Percentiles rank a stretch among this genome's conserved stretches.
phyloP scores from a whole-genome alignment of 805 yeast species.

The Cyberlindnera meyerae region DNA sequence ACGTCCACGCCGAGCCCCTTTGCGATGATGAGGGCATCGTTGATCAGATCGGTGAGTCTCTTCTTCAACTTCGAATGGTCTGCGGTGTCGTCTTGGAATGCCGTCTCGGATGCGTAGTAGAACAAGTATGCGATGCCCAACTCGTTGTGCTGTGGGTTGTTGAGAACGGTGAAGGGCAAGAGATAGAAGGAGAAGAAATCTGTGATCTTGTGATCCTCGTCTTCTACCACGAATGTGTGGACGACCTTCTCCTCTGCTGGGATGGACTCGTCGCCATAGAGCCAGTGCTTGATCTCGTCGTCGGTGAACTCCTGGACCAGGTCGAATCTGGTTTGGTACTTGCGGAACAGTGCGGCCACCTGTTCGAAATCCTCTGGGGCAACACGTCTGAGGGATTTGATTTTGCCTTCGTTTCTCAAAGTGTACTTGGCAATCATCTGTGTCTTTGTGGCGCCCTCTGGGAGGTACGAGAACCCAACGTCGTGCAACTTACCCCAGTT shows the following conservation, averaged over 20 bases:
- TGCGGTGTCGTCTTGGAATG: slow-evolving; percentile 36
- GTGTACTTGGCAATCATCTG: slow-evolving; percentile 68
- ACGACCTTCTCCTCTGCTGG: slow-evolving; percentile 47
- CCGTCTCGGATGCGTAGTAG: slow-evolving; percentile 80
- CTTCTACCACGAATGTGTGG: slow-evolving; percentile 70
- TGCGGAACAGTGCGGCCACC: slow-evolving; percentile 52
- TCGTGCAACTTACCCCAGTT: slow-evolving; percentile 88
- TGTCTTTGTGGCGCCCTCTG: slow-evolving; percentile 61
- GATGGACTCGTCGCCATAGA: slow-evolving; percentile 46
- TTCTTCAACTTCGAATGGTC: slow-evolving; percentile 43
- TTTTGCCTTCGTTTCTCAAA: slow-evolving; percentile 47
- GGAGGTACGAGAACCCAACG: slow-evolving; percentile 84
- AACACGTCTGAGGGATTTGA: slow-evolving; percentile 50
- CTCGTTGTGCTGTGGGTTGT: slow-evolving; percentile 56
- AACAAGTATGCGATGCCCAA: slow-evolving; percentile 84
- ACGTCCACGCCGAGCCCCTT: slow-evolving; percentile 74
- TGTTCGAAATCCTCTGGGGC: slow-evolving; percentile 55
- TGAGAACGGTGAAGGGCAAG: slow-evolving; percentile 79
- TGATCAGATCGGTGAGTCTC: slow-evolving; percentile 57
- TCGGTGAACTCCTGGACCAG: slow-evolving; percentile 64
- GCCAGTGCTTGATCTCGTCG: slow-evolving; percentile 77
- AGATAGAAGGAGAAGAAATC: slow-evolving; percentile 90
- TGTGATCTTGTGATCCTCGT: slow-evolving; percentile 55
- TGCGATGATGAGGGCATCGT: slow-evolving; percentile 74
- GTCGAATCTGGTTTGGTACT: slow-evolving; percentile 67